Base-by-base conservation (phyloP, 768 basidiomycete genomes). In the Daedaleopsis nitida region DNA sequence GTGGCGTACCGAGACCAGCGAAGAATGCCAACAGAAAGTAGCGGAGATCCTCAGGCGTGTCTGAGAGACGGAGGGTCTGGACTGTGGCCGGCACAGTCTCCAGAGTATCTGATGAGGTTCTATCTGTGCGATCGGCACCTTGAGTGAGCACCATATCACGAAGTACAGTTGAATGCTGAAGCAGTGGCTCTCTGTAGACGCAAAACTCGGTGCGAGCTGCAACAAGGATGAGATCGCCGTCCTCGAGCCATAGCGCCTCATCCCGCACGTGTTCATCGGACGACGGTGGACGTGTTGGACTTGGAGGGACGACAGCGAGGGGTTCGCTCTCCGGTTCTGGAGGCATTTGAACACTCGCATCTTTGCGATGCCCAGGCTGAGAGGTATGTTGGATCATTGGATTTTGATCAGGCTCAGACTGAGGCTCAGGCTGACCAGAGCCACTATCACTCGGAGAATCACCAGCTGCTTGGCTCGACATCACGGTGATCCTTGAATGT, bases 191-290 rank as follows among this genome's bases (percentile, higher is more conserved):
- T 24, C 62, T 57, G 52, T 63, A 69, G 13, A 73, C 70, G 14
- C 63, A 60, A 56, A 66, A 73, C 47, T 63, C 61, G 7, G 57
- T 66, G 34, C 63, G 38, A 17, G 66, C 67, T 13, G 72, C 71
- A 27, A 66, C 56, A 17, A 75, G 52, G 17, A 70, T 65, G 24
- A 75, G 58, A 16, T 63, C 68, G 14, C 74, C 68, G 53, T 75
- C 74, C 13, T 66, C 60, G 24, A 70, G 67, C 72, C 72, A 75
- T 24, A 74, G 50, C 8, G 72, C 65, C 3, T 56, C 62, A 24
- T 64, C 62, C 6, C 19, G 59, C 24, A 27, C 13, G 3, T 43
- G 51, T 10, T 49, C 21, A 12, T 7, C 10, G 19, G n/a, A 21
- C 45, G 45, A 19, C 14, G 8, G 6, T 19, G n/a, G 45, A 7